Evolutionary conservation across 1,139 yeast genomes (phyloP).

Genomic region (Magnusiomyces magnusii): DNA sequence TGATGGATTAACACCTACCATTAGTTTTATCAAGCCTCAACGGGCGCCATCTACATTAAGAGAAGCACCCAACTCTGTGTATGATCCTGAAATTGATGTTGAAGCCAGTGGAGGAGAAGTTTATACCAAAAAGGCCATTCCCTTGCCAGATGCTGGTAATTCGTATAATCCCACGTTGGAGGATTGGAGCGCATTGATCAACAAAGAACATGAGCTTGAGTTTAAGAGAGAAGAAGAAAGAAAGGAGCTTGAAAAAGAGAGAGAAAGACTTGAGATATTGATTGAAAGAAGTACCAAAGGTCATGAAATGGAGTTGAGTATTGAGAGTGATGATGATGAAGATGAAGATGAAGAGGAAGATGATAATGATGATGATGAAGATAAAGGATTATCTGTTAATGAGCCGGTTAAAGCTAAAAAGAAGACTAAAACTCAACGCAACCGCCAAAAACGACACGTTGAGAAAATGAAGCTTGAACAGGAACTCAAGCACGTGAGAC

Average conservation of each 20-base stretch:
- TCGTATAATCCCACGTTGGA: slow-evolving; percentile 88
- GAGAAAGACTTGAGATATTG: slow-evolving; percentile 53
- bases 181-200: slow-evolving; percentile 70
- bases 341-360: slow-evolving; percentile 37
- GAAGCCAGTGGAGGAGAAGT: slow-evolving; percentile 10
- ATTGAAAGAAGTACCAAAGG: slow-evolving; percentile 44
- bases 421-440: slow-evolving; percentile 73
- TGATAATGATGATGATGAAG: slow-evolving; percentile 27
- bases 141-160: slow-evolving; percentile 71
- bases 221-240: slow-evolving; percentile 59
- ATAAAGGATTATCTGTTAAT: slow-evolving; percentile 55
- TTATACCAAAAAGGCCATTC: slow-evolving; percentile 28
- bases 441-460: slow-evolving; percentile 58
- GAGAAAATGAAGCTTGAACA: slow-evolving; percentile 49
- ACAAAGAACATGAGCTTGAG: slow-evolving; percentile 59
- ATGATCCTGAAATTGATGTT: slow-evolving; percentile 18
- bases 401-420: slow-evolving; percentile 60
- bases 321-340: slow-evolving; percentile 18
- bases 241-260: slow-evolving; percentile 49
- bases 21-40: slow-evolving; percentile 19
- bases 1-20: slow-evolving; percentile 16
- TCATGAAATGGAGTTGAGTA: slow-evolving; percentile 37
- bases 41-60: slow-evolving; percentile 40
- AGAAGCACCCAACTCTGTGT: slow-evolving; percentile 44
- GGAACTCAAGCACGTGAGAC: slow-evolving; percentile 54